phyloP scores from a whole-genome alignment of 345 rosid species.

The Eucalyptus brandiana region DNA sequence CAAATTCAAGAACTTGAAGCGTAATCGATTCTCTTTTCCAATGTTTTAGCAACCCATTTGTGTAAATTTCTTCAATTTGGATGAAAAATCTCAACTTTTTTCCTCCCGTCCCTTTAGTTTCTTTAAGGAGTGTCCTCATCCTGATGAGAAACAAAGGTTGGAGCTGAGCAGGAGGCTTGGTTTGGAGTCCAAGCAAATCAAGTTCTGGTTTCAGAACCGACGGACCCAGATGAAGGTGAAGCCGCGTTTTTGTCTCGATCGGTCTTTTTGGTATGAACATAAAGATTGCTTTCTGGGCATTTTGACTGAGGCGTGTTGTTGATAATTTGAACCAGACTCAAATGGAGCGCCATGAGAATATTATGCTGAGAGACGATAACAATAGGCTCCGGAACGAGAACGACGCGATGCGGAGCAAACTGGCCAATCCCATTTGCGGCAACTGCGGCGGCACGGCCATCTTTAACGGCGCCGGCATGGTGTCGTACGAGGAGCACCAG shows the following conservation, averaged over 20 bases:
- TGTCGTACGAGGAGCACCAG: slow-evolving; percentile 36
- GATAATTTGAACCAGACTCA: slow-evolving; percentile 35
- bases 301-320: background rate
- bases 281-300: background rate
- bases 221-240: slow-evolving; percentile 76
- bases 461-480: slow-evolving; percentile 5
- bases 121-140: slow-evolving; percentile 66
- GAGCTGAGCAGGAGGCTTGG: slow-evolving; percentile 46
- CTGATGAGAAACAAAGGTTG: slow-evolving; percentile 54
- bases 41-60: background rate
- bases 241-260: background rate
- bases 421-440: slow-evolving; percentile 40
- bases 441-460: slow-evolving; percentile 51
- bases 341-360: slow-evolving; percentile 61
- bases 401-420: slow-evolving; percentile 28
- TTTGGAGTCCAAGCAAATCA: slow-evolving; percentile 47
- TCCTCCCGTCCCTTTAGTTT: slow-evolving; percentile 5
- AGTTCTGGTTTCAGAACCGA: slow-evolving; percentile 79
- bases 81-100: background rate
- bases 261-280: background rate
- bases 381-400: slow-evolving; percentile 61
- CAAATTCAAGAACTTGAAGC: slow-evolving; percentile 79
- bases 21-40: slow-evolving; percentile 12
- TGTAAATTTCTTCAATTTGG: background rate
- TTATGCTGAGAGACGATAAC: slow-evolving; percentile 49